Evolutionary conservation across 306 rosid species (phyloP), one percentile per base, ranked within the genome.

Genomic region (Alnus glutinosa): DNA sequence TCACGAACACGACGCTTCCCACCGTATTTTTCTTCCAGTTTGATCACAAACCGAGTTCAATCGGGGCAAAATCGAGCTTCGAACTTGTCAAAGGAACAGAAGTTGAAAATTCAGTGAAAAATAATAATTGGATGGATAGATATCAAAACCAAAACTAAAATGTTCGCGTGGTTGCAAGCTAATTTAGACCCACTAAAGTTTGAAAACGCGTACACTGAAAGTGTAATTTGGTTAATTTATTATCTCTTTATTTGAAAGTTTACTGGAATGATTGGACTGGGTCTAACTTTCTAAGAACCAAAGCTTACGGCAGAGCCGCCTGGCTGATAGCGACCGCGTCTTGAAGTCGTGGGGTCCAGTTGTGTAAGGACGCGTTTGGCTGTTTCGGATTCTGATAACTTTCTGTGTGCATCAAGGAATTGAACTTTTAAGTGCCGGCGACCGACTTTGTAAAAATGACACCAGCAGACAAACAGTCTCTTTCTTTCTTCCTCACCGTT

Each of bases 131-230:
- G 75, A 70, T 37, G 50, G 49, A 80, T 16, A 32, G 14, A 55
- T n/a, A 74, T 71, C 16, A 75, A 77, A 82, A 73, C 51, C 16
- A 75, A 82, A 86, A 83, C 78, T 75, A 23, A 23, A 23, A 84
- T 48, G 89, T 76, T 83, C 84, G 51, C 4, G 44, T 59, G 57
- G 76, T 54, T 12, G 81, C 59, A 63, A 63, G 62, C 85, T 68
- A 72, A 79, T 50, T 61, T 72, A 73, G 87, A 83, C 87, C 73
- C 78, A 76, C 52, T 55, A 48, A 70, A 51, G 73, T 85, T 85
- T 81, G 77, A 88, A 90, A 85, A 81, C 97, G 93, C 94, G 93
- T 88, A 13, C 47, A 59, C 83, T 59, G 57, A 68, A 48, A 16
- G 42, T 55, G 50, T 70, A 44, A 51, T 58, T 9, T 39, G 9